Percentiles rank a stretch among this genome's conserved stretches.
phyloP scores from a whole-genome alignment of 2,329 filamentous ascomycete species.

The Mariannaea sp. region DNA sequence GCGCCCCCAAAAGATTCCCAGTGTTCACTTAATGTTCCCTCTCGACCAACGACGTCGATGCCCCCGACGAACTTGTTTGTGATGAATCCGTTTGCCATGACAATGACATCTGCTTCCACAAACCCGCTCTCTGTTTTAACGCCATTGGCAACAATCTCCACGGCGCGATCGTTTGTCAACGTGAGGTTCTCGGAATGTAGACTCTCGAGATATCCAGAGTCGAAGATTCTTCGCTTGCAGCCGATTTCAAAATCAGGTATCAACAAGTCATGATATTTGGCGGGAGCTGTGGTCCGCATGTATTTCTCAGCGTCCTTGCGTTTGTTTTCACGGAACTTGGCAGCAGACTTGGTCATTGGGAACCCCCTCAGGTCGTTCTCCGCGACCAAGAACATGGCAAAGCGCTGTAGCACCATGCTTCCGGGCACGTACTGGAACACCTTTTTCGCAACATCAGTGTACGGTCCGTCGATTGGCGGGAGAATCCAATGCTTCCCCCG shows the following conservation, averaged over 20 bases:
- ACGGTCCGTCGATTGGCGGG: slow-evolving; percentile 37
- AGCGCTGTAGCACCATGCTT: slow-evolving; percentile 44
- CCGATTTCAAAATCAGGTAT: slow-evolving; percentile 66
- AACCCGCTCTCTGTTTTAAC: slow-evolving; percentile 46
- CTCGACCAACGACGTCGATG: slow-evolving; percentile 56
- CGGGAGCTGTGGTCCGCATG: slow-evolving; percentile 53
- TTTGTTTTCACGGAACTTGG: slow-evolving; percentile 42
- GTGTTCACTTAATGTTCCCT: slow-evolving; percentile 56
- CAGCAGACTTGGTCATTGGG: slow-evolving; percentile 44
- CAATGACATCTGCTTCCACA: slow-evolving; percentile 61
- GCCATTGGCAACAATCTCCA: slow-evolving; percentile 50
- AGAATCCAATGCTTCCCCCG: slow-evolving; percentile 51
- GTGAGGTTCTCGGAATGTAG: slow-evolving; percentile 55
- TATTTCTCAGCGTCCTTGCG: slow-evolving; percentile 48
- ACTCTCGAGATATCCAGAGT: slow-evolving; percentile 58
- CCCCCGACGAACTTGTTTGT: slow-evolving; percentile 59
- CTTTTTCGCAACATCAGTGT: slow-evolving; percentile 23
- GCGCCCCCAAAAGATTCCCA: slow-evolving; percentile 65
- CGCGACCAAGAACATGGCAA: slow-evolving; percentile 48
- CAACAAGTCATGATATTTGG: slow-evolving; percentile 64
- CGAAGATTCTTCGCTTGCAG: slow-evolving; percentile 67
- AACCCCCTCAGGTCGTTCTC: slow-evolving; percentile 46
- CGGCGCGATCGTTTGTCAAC: slow-evolving; percentile 54
- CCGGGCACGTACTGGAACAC: slow-evolving; percentile 56
- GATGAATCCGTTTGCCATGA: slow-evolving; percentile 66